Conservation (phyloP, 1,284 basidiomycete species). For the Athelia sp. region DNA sequence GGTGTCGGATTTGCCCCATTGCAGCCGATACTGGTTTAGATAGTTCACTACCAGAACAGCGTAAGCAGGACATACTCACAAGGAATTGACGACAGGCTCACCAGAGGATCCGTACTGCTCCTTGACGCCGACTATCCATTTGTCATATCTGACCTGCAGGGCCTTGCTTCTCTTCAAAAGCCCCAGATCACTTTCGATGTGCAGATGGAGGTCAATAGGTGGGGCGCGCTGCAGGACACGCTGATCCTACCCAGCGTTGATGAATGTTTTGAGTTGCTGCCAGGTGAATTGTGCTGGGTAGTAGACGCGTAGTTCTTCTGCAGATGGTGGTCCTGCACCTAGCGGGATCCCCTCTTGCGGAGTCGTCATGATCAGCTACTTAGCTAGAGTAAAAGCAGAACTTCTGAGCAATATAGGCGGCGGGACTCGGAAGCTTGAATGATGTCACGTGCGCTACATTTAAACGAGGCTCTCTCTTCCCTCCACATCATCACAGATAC, state of each 20-base stretch:
- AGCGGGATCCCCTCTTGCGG: constrained; percentile 26
- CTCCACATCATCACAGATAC: no score
- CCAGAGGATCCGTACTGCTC: constrained; percentile 62
- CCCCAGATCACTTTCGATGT: constrained; percentile 60
- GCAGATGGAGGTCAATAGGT: constrained; percentile 2
- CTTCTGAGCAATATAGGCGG: no score
- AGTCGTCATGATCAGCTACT: no score
- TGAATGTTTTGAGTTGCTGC: constrained; percentile 67
- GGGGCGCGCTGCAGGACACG: constrained; percentile 4
- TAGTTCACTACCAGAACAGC: constrained; percentile 1
- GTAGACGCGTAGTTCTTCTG: constrained; percentile 56
- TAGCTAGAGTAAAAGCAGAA: no score
- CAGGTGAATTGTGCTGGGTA: constrained; percentile 76
- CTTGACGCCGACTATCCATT: constrained; percentile 53
- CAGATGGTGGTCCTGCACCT: constrained; percentile 57
- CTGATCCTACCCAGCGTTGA: constrained; percentile 60
- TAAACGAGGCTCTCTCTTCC: no score
- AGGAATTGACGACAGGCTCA: constrained; percentile 23
- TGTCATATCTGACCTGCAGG: constrained; percentile 60
- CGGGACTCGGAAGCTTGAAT: no score
- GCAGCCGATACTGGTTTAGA: constrained; percentile 40
- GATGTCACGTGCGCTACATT: no score
- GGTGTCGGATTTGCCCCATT: constrained; percentile 67
- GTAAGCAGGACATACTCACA: not conserved
- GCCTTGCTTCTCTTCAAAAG: constrained; percentile 67